Percentiles rank a stretch among this genome's conserved stretches.
Evolutionary conservation across 2,329 filamentous ascomycete genomes (phyloP).

Genomic region (Aschersonia sp.): DNA sequence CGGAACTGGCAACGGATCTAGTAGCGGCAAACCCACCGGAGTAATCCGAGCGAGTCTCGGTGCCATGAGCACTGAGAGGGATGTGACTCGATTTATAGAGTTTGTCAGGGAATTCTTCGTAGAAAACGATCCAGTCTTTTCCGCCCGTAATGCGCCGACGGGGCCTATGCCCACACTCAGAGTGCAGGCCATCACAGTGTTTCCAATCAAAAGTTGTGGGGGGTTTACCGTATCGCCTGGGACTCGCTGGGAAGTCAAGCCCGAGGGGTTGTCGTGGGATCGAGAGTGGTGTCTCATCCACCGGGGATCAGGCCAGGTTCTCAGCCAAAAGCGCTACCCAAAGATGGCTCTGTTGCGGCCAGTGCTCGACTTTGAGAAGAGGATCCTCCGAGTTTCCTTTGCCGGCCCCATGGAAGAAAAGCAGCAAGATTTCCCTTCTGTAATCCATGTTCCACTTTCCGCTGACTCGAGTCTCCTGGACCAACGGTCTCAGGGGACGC

Average conservation of each 20-base stretch:
- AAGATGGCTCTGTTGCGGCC: slow-evolving; percentile 77
- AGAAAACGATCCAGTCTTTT: slow-evolving; percentile 4
- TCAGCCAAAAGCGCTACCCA: slow-evolving; percentile 82
- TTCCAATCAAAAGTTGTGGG: slow-evolving; percentile 89
- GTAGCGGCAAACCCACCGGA: slow-evolving; percentile 75
- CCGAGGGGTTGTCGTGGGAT: slow-evolving; percentile 84
- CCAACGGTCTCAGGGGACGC: slow-evolving; percentile 21
- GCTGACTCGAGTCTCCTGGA: slow-evolving; percentile 46
- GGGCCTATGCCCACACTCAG: slow-evolving; percentile 5
- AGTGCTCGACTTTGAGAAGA: slow-evolving; percentile 51
- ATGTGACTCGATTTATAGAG: slow-evolving; percentile 56
- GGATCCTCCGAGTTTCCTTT: slow-evolving; percentile 48
- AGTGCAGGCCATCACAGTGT: slow-evolving; percentile 58
- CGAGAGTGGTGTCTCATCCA: slow-evolving; percentile 93
- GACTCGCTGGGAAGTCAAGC: slow-evolving; percentile 58
- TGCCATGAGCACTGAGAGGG: slow-evolving; percentile 69
- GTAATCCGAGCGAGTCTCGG: slow-evolving; percentile 76
- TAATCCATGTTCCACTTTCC: slow-evolving; percentile 48
- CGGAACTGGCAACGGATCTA: slow-evolving; percentile 67
- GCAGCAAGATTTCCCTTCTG: not conserved
- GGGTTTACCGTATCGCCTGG: slow-evolving; percentile 55
- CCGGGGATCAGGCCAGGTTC: slow-evolving; percentile 64
- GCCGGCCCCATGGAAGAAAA: slow-evolving; percentile 14
- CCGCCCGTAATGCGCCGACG: not conserved
- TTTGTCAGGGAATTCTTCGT: slow-evolving; percentile 60